Conservation (phyloP, 2,329 filamentous ascomycete genomes). For the Xylaria digitata region DNA sequence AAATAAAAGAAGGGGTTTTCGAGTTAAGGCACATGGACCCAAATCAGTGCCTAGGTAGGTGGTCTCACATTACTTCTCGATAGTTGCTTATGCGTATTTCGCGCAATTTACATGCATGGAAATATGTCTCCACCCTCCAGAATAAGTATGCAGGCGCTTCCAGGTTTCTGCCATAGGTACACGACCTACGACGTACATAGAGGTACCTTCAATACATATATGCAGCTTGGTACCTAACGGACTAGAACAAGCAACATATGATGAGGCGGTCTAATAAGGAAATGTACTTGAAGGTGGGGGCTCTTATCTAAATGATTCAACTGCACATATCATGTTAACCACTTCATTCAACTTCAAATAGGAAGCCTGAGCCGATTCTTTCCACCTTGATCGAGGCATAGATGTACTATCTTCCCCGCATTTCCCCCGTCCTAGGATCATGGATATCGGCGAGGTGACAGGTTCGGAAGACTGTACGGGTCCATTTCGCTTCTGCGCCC, state of each 20-base stretch:
- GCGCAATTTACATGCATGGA: background rate
- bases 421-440: background rate
- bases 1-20: background rate
- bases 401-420: background rate
- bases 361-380: background rate
- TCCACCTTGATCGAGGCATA: background rate
- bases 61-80: background rate
- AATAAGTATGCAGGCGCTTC: background rate
- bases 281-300: background rate
- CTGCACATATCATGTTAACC: background rate
- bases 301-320: background rate
- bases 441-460: background rate
- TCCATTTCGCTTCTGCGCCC: conserved; percentile 10
- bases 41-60: too few relatives aligned
- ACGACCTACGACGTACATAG: too few relatives aligned
- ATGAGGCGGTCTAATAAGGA: background rate
- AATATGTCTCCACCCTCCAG: background rate
- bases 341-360: background rate
- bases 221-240: too few relatives aligned
- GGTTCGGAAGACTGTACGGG: background rate
- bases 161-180: too few relatives aligned
- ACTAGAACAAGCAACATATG: too few relatives aligned
- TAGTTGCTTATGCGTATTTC: conserved; percentile 8
- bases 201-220: too few relatives aligned
- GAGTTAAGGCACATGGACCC: too few relatives aligned